phyloP scores from a whole-genome alignment of 345 rosid genomes.

The Linum tenue region DNA sequence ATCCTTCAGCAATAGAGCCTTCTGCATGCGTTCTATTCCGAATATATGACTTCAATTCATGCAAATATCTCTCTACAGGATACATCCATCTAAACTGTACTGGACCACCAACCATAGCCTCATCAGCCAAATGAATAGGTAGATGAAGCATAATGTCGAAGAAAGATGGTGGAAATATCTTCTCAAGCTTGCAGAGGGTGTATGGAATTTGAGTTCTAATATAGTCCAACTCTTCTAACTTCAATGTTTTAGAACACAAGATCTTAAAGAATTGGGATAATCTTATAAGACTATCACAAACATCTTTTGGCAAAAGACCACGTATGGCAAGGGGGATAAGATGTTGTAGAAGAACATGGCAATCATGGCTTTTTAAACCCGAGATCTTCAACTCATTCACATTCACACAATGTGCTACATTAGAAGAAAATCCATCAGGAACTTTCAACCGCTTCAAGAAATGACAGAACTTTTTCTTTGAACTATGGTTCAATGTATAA shows the following conservation, averaged over 20 bases:
- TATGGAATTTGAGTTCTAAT: not conserved
- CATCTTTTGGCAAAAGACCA: not conserved
- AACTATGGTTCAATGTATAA: conserved; percentile 8
- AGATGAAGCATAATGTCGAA: not conserved
- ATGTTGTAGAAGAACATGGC: not conserved
- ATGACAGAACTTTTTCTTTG: not conserved
- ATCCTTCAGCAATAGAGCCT: not conserved
- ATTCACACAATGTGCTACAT: conserved; percentile 3
- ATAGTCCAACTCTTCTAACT: not conserved
- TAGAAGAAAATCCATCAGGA: conserved; percentile 7
- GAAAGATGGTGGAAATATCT: not conserved
- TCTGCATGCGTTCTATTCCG: not conserved
- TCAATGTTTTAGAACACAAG: not conserved
- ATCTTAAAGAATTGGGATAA: no score
- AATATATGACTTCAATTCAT: no score
- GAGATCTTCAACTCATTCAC: not conserved
- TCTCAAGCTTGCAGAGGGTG: not conserved
- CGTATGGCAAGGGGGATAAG: not conserved
- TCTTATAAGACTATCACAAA: no score
- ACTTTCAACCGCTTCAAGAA: conserved; percentile 4
- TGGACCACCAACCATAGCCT: not conserved
- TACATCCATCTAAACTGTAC: conserved; percentile 2
- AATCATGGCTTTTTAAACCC: conserved; percentile 7
- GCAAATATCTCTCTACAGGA: no score
- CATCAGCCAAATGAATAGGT: no score